Evolutionary conservation across 2,329 filamentous ascomycete genomes (phyloP), one percentile per base, ranked within the genome.

Genomic region (Fusarium sp.): DNA sequence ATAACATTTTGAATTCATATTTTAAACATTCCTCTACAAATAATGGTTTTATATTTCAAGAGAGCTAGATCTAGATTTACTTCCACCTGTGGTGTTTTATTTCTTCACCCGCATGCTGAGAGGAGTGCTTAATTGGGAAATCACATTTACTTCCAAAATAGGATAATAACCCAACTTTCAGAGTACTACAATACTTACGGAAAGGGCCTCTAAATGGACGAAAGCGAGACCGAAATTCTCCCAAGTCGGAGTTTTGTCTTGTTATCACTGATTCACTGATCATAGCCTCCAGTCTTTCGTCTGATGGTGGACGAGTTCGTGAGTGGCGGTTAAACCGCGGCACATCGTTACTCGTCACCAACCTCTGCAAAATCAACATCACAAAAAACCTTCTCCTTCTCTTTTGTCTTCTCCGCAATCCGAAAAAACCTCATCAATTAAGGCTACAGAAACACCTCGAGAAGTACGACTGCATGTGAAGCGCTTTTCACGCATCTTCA

Each of bases 301-400:
- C 11, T 24, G 17, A 35, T 31, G 22, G 31, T 12, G 31, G 31
- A 33, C 31, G 11, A 33, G 1, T 12, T 33, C 11, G 9, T 11
- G 29, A 17, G 8, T 1, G 27, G 2, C 67, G 69, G 69, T 33
- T 71, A 71, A 71, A 60, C 53, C 14, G 11, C 63, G 69, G 69
- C 6, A 49, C 16, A 35, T 5, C 9, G 12, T 38, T 10, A 7
- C 67, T 70, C 69, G 67, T 71, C 69, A 55, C 69, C 69, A 67
- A 71, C 69, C 69, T 40, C 49, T 55, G 51, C 17, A 27, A 35
- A 31, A 33, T 35, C 51, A 53, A 14, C 12, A n/a, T 16, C 12
- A 17, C 12, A 20, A 1, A 31, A 36, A 69, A 29, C 49, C 22
- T 69, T 51, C 20, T 38, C 8, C 24, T 14, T 17, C 6, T 55